A percentile compares a stretch with the other conserved stretches of the same genome.
These are phyloP conservation scores for Lodderomyces jiufengensis DNA, from an alignment of 1,139 yeast genomes.

Conservation along the genomic window DNA sequence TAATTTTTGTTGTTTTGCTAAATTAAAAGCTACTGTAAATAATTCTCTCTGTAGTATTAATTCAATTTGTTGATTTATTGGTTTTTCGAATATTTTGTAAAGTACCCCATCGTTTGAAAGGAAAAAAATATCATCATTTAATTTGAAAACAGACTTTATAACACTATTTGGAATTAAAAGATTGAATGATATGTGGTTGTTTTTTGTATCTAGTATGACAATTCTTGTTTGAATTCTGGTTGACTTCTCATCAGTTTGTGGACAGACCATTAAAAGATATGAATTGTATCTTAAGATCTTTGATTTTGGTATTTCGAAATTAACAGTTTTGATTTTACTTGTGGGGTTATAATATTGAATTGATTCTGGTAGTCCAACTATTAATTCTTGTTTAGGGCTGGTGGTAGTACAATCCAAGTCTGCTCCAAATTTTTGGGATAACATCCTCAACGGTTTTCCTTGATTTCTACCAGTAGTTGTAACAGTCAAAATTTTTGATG, in stretches of 20 bases:
- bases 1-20: constrained; percentile 52
- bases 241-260: constrained; percentile 25
- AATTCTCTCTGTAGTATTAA: constrained; percentile 67
- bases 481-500: constrained; percentile 68
- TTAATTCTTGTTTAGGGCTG: constrained; percentile 28
- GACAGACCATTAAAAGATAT: constrained; percentile 56
- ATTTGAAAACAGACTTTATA: constrained; percentile 47
- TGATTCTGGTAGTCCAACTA: constrained; percentile 53
- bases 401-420: constrained; percentile 64
- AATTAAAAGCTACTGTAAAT: constrained; percentile 66
- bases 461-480: constrained; percentile 76
- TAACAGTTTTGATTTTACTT: constrained; percentile 55
- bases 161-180: constrained; percentile 64
- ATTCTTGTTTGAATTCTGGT: constrained; percentile 38
- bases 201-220: constrained; percentile 61
- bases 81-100: constrained; percentile 64
- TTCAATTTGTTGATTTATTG: constrained; percentile 64
- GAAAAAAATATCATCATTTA: constrained; percentile 56
- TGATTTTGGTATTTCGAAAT: constrained; percentile 58
- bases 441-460: constrained; percentile 58
- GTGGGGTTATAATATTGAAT: constrained; percentile 52
- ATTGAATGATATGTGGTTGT: constrained; percentile 69
- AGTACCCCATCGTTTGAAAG: constrained; percentile 75
- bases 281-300: constrained; percentile 38
- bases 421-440: constrained; percentile 66